These are phyloP conservation scores for Podospora australis DNA, from an alignment of 495 filamentous ascomycete species.

Conservation along the genomic window DNA sequence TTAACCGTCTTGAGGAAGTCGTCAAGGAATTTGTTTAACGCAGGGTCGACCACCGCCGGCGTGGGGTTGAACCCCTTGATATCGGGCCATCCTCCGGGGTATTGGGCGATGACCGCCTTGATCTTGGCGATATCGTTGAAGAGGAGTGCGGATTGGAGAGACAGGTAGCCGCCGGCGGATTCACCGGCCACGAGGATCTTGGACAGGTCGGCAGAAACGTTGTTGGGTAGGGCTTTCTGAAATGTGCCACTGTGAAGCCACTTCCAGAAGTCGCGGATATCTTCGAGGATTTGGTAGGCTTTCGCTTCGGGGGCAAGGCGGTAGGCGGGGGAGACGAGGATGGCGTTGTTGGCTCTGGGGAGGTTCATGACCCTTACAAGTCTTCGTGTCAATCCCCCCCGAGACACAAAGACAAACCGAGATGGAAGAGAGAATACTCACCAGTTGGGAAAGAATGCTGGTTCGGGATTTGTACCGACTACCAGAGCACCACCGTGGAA, in stretches of 20 bases:
- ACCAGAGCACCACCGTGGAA: conserved; percentile 19
- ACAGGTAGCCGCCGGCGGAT: conserved; percentile 33
- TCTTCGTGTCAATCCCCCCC: too few species aligned
- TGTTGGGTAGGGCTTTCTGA: not conserved
- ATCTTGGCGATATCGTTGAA: conserved; percentile 8
- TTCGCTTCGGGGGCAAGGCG: conserved; percentile 46
- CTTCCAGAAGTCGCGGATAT: conserved; percentile 45
- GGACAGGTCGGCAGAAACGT: conserved; percentile 3
- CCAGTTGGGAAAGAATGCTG: conserved; percentile 11
- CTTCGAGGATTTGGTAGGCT: conserved; percentile 41
- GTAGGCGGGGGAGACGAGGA: conserved; percentile 29
- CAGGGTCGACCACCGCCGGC: not conserved
- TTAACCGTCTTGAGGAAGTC: conserved; percentile 5
- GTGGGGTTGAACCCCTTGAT: conserved; percentile 2
- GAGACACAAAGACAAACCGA: not conserved
- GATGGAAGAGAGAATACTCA: not conserved
- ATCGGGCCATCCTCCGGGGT: conserved; percentile 13
- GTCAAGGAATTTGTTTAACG: conserved; percentile 4
- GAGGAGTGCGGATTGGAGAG: conserved; percentile 26
- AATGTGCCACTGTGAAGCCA: conserved; percentile 31
- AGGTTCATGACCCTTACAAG: conserved; percentile 9
- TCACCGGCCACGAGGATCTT: conserved; percentile 24
- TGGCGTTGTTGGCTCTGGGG: conserved; percentile 16
- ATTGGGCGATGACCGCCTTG: conserved; percentile 11
- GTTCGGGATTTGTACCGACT: conserved; percentile 14